Percentiles rank a stretch among this genome's conserved stretches.
These are phyloP conservation scores for Vicia villosa DNA, from an alignment of 306 rosid genomes.

Conservation along the genomic window DNA sequence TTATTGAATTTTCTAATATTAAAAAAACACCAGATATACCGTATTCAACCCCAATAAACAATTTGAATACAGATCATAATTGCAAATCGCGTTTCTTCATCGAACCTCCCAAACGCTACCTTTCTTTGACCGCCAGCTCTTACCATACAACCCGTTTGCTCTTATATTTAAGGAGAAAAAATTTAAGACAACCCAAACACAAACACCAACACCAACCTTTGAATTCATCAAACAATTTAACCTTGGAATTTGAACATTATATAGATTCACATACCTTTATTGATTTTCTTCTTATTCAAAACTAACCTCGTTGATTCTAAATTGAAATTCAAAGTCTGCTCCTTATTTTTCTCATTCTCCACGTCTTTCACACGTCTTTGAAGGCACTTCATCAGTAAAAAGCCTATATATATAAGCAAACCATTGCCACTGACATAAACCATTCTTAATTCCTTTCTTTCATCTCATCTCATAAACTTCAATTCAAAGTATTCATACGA, in stretches of 20 bases:
- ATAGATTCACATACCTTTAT: not conserved
- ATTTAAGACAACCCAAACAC: not conserved
- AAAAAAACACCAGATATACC: not conserved
- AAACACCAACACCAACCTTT: conserved; percentile 38
- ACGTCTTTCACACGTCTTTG: conserved; percentile 53
- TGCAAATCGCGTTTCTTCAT: conserved; percentile 20
- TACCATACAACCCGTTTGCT: too few species aligned
- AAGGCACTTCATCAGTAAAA: not conserved
- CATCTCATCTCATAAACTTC: conserved; percentile 2
- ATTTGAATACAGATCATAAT: not conserved
- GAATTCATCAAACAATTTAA: conserved; percentile 54
- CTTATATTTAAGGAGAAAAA: too few species aligned
- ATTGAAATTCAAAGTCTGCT: conserved; percentile 46
- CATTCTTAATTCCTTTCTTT: conserved; percentile 24
- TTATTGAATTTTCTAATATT: not conserved
- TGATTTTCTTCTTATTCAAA: conserved; percentile 25
- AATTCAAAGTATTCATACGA: not conserved
- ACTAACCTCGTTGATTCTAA: not conserved
- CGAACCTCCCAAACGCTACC: conserved; percentile 47
- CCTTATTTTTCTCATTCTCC: conserved; percentile 10
- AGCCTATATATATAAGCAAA: conserved; percentile 37
- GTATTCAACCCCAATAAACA: conserved; percentile 2
- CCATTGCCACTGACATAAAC: conserved; percentile 22
- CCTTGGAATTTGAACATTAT: conserved; percentile 31
- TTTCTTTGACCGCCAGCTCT: conserved; percentile 59